Conservation (phyloP, 108 stramenopile species). For the Conticribra weissflogii region DNA sequence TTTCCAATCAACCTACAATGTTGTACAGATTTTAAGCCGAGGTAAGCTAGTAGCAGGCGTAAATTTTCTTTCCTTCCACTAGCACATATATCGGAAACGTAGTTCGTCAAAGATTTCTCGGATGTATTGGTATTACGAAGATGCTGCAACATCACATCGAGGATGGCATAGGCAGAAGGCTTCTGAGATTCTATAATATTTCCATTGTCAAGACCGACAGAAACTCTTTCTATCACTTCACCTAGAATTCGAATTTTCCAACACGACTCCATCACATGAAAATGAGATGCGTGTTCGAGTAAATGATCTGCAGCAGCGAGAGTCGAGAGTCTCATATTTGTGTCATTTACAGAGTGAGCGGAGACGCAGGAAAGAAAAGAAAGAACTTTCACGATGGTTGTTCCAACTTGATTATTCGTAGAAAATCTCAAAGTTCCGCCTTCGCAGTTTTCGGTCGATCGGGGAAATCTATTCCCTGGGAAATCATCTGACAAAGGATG, state of each 20-base stretch:
- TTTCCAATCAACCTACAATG: conserved; percentile 29
- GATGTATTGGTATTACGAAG: background rate
- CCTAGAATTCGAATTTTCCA: conserved; percentile 27
- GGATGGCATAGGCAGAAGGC: conserved; percentile 11
- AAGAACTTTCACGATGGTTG: conserved; percentile 37
- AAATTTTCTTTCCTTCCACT: conserved; percentile 1
- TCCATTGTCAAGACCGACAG: background rate
- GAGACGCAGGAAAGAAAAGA: conserved; percentile 44
- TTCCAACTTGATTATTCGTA: conserved; percentile 10
- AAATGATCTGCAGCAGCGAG: conserved; percentile 62
- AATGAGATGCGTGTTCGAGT: conserved; percentile 48
- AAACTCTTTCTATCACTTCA: conserved; percentile 21
- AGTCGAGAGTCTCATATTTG: conserved; percentile 37
- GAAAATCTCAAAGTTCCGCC: conserved; percentile 1
- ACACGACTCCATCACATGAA: conserved; percentile 37
- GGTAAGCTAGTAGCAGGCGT: conserved; percentile 13
- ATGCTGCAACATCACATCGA: conserved; percentile 9
- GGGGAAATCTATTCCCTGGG: conserved; percentile 6
- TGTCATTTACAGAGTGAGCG: conserved; percentile 38
- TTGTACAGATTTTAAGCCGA: conserved; percentile 10
- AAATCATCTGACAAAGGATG: conserved; percentile 55
- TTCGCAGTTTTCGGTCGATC: conserved; percentile 12
- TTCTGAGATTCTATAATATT: background rate
- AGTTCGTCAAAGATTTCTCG: background rate
- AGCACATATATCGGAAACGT: background rate